Percentiles rank a stretch among this genome's conserved stretches.
Evolutionary conservation across 371 early-diverging fungal species (phyloP).

Genomic region (Blakeslea trispora): DNA sequence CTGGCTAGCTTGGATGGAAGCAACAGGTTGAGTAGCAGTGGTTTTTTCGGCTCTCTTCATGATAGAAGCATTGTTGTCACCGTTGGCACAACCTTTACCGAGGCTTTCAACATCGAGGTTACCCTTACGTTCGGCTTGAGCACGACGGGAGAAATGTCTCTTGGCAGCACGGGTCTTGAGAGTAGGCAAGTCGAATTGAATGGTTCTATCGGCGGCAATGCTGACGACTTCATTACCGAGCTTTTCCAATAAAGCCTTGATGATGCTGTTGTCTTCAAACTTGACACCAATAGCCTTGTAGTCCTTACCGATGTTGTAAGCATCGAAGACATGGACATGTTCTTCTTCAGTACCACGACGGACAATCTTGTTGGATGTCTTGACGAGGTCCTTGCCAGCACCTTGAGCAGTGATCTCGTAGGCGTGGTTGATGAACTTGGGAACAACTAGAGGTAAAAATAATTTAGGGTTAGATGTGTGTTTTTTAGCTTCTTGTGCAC

Average conservation of each 20-base stretch:
- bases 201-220: constrained; percentile 35
- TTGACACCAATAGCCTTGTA: constrained; percentile 34
- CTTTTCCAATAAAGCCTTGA: constrained; percentile 4
- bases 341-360: constrained; percentile 12
- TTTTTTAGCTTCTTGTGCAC: background rate
- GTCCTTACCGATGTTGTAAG: constrained; percentile 23
- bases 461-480: background rate
- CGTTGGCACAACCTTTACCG: background rate
- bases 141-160: constrained; percentile 22
- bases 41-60: background rate
- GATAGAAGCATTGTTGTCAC: background rate
- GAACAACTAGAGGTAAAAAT: constrained; percentile 15
- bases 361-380: constrained; percentile 10
- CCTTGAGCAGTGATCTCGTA: constrained; percentile 14
- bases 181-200: constrained; percentile 32
- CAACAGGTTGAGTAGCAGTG: too few relatives aligned
- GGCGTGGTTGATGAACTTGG: constrained; percentile 29
- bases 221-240: constrained; percentile 21
- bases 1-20: constrained; percentile 15
- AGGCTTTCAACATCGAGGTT: constrained; percentile 5
- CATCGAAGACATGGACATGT: constrained; percentile 21
- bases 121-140: constrained; percentile 9
- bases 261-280: constrained; percentile 23
- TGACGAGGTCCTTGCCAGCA: constrained; percentile 5
- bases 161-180: constrained; percentile 13